phyloP scores from a whole-genome alignment of 1,284 basidiomycete genomes.

The Marasmius tenuissimus region DNA sequence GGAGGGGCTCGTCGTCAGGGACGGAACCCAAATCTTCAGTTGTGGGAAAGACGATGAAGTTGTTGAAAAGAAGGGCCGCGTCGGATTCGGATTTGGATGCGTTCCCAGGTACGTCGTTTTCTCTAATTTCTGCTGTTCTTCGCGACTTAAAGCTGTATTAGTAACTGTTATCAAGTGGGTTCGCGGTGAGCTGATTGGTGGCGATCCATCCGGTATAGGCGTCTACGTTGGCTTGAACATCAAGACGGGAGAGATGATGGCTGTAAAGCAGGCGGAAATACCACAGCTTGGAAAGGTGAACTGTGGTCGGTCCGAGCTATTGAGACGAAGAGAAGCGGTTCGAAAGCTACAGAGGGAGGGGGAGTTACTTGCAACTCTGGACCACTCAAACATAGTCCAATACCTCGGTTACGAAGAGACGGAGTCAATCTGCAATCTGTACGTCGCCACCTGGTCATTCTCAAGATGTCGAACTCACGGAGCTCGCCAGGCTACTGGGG shows the following conservation, averaged over 20 bases:
- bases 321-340: conserved; percentile 81
- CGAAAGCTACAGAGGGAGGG: conserved; percentile 94
- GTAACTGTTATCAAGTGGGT: conserved; percentile 72
- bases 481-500: conserved; percentile 79
- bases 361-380: conserved; percentile 92
- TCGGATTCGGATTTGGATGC: neutral
- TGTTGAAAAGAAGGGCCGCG: neutral
- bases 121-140: neutral
- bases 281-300: conserved; percentile 58
- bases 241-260: conserved; percentile 87
- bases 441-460: conserved; percentile 31
- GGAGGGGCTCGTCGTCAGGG: neutral
- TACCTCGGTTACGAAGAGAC: conserved; percentile 99
- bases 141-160: neutral
- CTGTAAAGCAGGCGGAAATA: conserved; percentile 87
- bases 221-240: conserved; percentile 86
- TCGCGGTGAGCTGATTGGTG: conserved; percentile 83
- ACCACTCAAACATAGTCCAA: conserved; percentile 96
- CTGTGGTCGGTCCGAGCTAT: conserved; percentile 61
- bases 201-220: conserved; percentile 76
- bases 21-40: neutral
- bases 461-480: conserved; percentile 9
- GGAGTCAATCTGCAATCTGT: conserved; percentile 89
- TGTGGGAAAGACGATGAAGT: neutral
- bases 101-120: neutral